Conservation (phyloP, 768 basidiomycete genomes). For the Suillus tomentosus region DNA sequence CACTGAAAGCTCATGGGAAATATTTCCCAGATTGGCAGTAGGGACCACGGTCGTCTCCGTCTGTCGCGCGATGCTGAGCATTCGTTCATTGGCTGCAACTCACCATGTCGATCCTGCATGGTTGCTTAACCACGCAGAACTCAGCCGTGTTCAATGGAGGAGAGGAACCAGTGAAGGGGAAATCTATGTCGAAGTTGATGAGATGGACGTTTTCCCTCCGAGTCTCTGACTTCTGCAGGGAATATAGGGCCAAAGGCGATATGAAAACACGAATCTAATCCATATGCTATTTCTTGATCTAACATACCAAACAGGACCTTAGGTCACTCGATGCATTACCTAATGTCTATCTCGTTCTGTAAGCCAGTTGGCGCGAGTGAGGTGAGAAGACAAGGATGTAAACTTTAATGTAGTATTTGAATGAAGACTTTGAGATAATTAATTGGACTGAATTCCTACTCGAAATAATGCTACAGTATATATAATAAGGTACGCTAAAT, state of each 20-base stretch:
- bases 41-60: slow-evolving; percentile 29
- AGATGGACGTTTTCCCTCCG: not conserved
- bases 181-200: slow-evolving; percentile 25
- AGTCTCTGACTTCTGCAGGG: not conserved
- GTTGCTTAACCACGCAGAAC: slow-evolving; percentile 47
- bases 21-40: slow-evolving; percentile 12
- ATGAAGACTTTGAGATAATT: too few relatives aligned
- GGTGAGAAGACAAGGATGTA: too few relatives aligned
- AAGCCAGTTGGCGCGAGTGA: too few relatives aligned
- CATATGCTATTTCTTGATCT: too few relatives aligned
- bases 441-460: too few relatives aligned
- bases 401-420: too few relatives aligned
- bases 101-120: slow-evolving; percentile 44
- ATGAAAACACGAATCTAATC: not conserved
- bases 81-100: slow-evolving; percentile 43
- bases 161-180: slow-evolving; percentile 39
- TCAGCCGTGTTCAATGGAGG: slow-evolving; percentile 44
- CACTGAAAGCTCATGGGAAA: not conserved
- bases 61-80: slow-evolving; percentile 42
- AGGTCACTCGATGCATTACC: too few relatives aligned
- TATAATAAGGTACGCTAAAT: too few relatives aligned
- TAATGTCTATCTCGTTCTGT: too few relatives aligned
- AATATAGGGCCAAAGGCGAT: not conserved
- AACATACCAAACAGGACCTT: too few relatives aligned
- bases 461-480: too few relatives aligned